Percentiles rank a stretch among this genome's conserved stretches.
These are phyloP conservation scores for Pseudozyma hubeiensis DNA, from an alignment of 1,284 basidiomycete species.

Conservation along the genomic window DNA sequence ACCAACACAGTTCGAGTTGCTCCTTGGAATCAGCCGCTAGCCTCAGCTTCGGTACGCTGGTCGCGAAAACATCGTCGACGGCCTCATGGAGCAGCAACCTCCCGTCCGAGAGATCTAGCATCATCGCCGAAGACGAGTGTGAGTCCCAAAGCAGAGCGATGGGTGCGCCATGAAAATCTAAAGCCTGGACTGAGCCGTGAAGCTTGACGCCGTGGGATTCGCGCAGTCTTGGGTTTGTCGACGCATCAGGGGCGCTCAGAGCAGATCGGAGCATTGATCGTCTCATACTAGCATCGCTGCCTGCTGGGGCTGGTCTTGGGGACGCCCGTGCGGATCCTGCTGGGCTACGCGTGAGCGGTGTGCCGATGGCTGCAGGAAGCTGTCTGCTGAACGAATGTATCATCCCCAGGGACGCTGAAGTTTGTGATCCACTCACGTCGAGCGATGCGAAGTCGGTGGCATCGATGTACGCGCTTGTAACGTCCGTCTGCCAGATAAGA, in stretches of 20 bases:
- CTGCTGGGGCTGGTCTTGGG: slow-evolving; percentile 19
- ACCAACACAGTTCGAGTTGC: slow-evolving; percentile 27
- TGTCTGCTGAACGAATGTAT: slow-evolving; percentile 36
- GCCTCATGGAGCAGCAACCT: slow-evolving; percentile 24
- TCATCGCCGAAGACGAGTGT: slow-evolving; percentile 19
- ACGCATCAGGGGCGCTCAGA: slow-evolving; percentile 20
- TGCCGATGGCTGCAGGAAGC: slow-evolving; percentile 33
- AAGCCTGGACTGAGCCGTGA: slow-evolving; percentile 13
- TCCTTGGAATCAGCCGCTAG: background rate
- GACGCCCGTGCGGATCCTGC: slow-evolving; percentile 37
- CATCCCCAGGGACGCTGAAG: slow-evolving; percentile 19
- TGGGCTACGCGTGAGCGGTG: slow-evolving; percentile 37
- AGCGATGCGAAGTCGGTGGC: slow-evolving; percentile 1
- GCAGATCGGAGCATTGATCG: slow-evolving; percentile 35
- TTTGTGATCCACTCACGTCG: slow-evolving; percentile 10
- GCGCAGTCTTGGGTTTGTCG: slow-evolving; percentile 15
- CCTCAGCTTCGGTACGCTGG: slow-evolving; percentile 10
- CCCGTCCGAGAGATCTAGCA: slow-evolving; percentile 21
- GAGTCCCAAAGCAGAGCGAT: slow-evolving; percentile 37
- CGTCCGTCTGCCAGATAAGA: slow-evolving; percentile 35
- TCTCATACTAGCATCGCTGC: slow-evolving; percentile 24
- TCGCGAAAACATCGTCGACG: slow-evolving; percentile 20
- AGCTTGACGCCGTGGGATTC: slow-evolving; percentile 30
- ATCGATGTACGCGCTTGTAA: slow-evolving; percentile 16
- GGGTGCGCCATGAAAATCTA: background rate